Conservation (phyloP, 495 filamentous ascomycete species). For the Penicillium daleae region DNA sequence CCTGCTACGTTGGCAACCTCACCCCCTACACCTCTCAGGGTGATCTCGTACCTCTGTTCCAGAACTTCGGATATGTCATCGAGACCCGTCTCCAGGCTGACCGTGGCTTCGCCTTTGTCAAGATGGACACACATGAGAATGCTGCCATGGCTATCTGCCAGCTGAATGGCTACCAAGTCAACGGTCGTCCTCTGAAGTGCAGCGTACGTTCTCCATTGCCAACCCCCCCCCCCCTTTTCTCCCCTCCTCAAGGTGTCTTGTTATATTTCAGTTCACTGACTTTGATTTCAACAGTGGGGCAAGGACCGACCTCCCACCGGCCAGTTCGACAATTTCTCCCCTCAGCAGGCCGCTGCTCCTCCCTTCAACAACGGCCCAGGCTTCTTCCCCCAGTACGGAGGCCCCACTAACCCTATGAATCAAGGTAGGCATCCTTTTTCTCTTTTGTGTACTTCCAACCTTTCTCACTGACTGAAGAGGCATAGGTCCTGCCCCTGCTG, state of each 20-base stretch:
- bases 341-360: constrained; percentile 61
- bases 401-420: constrained; percentile 73
- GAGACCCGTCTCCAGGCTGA: constrained; percentile 98
- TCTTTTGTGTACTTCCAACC: constrained; percentile 4
- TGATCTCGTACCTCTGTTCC: constrained; percentile 93
- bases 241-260: background rate
- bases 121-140: constrained; percentile 99
- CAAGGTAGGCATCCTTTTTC: constrained; percentile 53
- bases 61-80: constrained; percentile 96
- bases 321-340: constrained; percentile 80
- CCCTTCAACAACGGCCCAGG: constrained; percentile 71
- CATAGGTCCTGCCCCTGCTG: constrained; percentile 61
- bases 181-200: constrained; percentile 96
- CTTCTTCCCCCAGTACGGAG: constrained; percentile 90
- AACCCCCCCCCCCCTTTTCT: no score
- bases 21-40: constrained; percentile 97
- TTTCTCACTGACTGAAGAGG: constrained; percentile 18
- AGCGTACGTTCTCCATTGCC: constrained; percentile 82
- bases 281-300: constrained; percentile 73
- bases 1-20: constrained; percentile 96
- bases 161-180: constrained; percentile 94
- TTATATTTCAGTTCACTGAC: constrained; percentile 32
- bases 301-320: constrained; percentile 95
- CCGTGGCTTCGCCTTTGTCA: constrained; percentile 97
- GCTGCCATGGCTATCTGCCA: constrained; percentile 99